Percentiles rank a stretch among this genome's conserved stretches.
These are phyloP conservation scores for Achaetomiella virescens DNA, from an alignment of 495 filamentous ascomycete species.

Conservation along the genomic window DNA sequence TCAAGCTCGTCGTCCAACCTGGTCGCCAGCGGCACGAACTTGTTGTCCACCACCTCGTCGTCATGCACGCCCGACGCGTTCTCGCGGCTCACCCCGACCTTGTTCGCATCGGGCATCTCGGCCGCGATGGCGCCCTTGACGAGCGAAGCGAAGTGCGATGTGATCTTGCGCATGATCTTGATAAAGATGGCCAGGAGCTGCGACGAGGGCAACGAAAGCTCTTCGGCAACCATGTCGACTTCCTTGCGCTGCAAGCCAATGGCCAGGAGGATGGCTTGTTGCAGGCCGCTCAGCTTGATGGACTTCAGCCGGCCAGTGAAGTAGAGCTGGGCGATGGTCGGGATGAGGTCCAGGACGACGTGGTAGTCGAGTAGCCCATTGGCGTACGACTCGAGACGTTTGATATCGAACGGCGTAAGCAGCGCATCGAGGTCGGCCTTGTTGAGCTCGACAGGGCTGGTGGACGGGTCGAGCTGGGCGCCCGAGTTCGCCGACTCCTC, in stretches of 20 bases:
- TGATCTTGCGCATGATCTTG: slow-evolving; percentile 85
- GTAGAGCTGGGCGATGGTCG: slow-evolving; percentile 69
- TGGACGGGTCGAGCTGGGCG: slow-evolving; percentile 51
- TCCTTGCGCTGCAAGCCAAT: slow-evolving; percentile 86
- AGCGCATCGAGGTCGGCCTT: slow-evolving; percentile 67
- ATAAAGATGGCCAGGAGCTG: slow-evolving; percentile 95
- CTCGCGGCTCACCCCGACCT: slow-evolving; percentile 47
- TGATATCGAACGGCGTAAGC: slow-evolving; percentile 88
- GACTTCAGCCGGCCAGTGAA: slow-evolving; percentile 68
- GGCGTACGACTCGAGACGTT: slow-evolving; percentile 88
- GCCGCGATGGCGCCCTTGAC: slow-evolving; percentile 67
- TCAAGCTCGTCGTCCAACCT: slow-evolving; percentile 80
- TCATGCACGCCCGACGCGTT: slow-evolving; percentile 51
- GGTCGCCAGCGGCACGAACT: slow-evolving; percentile 62
- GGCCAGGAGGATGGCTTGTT: slow-evolving; percentile 78
- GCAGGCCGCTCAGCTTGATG: slow-evolving; percentile 68
- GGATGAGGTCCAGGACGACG: slow-evolving; percentile 90
- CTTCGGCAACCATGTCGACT: slow-evolving; percentile 72
- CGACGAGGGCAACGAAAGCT: slow-evolving; percentile 63
- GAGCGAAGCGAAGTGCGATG: slow-evolving; percentile 65
- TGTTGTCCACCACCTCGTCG: slow-evolving; percentile 54
- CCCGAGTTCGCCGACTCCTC: slow-evolving; percentile 77
- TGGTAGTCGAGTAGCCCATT: slow-evolving; percentile 97
- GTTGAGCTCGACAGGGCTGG: slow-evolving; percentile 48
- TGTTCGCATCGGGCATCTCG: slow-evolving; percentile 55